These are phyloP conservation scores for Vickermania spadyakhi DNA, from an alignment of 208 protist species.

Conservation along the genomic window DNA sequence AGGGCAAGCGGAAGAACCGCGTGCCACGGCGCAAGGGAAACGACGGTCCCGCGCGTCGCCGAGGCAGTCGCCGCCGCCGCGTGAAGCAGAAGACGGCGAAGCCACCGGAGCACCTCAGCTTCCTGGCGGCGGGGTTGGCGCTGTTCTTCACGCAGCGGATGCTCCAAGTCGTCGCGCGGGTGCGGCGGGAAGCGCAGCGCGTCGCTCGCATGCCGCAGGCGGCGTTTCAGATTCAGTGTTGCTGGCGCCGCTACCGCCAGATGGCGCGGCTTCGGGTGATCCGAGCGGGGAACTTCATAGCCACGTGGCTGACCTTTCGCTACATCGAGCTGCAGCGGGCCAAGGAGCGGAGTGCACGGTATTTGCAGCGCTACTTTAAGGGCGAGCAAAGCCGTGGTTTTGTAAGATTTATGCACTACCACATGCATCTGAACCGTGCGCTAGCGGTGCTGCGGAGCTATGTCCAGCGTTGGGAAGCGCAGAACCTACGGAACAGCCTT, in stretches of 20 bases:
- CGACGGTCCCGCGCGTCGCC: neutral
- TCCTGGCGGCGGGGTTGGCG: neutral
- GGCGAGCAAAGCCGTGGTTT: slow-evolving; percentile 39
- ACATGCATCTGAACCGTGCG: slow-evolving; percentile 35
- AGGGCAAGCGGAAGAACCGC: neutral
- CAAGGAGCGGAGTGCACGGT: slow-evolving; percentile 31
- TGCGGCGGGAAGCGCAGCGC: neutral
- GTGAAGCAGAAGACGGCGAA: neutral
- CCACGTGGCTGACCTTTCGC: slow-evolving; percentile 35
- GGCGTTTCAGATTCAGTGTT: slow-evolving; percentile 54
- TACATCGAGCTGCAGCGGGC: slow-evolving; percentile 21
- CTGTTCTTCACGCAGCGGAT: neutral
- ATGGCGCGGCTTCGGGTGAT: slow-evolving; percentile 20
- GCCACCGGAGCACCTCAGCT: neutral
- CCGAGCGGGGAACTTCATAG: slow-evolving; percentile 25
- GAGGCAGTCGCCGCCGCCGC: neutral
- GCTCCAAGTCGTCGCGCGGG: neutral
- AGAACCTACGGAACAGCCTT: slow-evolving; percentile 24
- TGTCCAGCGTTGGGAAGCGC: slow-evolving; percentile 33
- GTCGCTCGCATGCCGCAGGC: slow-evolving; percentile 11
- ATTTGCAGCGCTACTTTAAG: slow-evolving; percentile 66
- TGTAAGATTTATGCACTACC: slow-evolving; percentile 41
- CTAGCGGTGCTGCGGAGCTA: slow-evolving; percentile 23
- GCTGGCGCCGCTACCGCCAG: slow-evolving; percentile 40
- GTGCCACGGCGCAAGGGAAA: neutral